A percentile compares a stretch with the other conserved stretches of the same genome.
Conservation (phyloP, 2,329 filamentous ascomycete genomes). For the Talaromyces funiculosus region DNA sequence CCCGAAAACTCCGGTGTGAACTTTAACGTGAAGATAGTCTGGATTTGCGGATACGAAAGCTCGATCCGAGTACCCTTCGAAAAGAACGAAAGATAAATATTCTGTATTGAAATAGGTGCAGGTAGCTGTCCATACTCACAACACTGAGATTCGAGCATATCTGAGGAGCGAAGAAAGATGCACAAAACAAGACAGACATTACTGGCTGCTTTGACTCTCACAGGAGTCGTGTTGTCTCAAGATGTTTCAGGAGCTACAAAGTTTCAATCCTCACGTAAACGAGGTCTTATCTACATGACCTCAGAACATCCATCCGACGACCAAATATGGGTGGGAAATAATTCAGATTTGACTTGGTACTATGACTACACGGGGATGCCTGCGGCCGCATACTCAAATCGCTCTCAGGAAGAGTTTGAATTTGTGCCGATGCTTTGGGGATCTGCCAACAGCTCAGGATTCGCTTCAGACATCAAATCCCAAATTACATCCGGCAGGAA, state of each 20-base stretch:
- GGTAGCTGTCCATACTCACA: neutral
- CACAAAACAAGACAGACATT: neutral
- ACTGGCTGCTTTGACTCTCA: neutral
- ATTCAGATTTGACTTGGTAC: conserved; percentile 11
- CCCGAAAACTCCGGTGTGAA: neutral
- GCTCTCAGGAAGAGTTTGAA: conserved; percentile 9
- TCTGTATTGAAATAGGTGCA: neutral
- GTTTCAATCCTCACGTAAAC: conserved; percentile 9
- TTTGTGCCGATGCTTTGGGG: conserved; percentile 14
- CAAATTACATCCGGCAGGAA: conserved; percentile 5
- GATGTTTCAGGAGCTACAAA: conserved; percentile 9
- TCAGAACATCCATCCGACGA: conserved; percentile 5
- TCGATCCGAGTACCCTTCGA: neutral
- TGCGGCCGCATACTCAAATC: conserved; percentile 4
- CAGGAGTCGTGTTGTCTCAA: neutral
- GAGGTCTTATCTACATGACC: conserved; percentile 10
- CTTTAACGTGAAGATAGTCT: neutral
- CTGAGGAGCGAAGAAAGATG: neutral
- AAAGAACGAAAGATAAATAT: neutral
- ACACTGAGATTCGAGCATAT: neutral
- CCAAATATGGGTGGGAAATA: conserved; percentile 9
- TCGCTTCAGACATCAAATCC: conserved; percentile 4
- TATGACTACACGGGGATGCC: conserved; percentile 9
- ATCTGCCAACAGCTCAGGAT: conserved; percentile 8
- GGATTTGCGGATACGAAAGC: neutral